Percentiles rank a stretch among this genome's conserved stretches.
Evolutionary conservation across 1,284 basidiomycete genomes (phyloP).

Genomic region (Cutaneotrichosporon cavernicola): DNA sequence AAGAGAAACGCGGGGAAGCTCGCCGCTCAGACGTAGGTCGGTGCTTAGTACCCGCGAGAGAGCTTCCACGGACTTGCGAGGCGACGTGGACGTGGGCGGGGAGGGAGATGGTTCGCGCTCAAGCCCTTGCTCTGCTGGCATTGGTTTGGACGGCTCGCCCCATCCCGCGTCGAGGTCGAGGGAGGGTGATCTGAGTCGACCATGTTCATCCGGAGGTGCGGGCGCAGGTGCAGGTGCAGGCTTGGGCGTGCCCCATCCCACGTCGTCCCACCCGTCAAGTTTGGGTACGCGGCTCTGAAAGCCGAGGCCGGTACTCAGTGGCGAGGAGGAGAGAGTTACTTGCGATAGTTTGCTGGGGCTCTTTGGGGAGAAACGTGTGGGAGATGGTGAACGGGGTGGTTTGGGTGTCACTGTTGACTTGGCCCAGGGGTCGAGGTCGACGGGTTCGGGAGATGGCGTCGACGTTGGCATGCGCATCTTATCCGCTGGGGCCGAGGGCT

Average conservation of each 20-base stretch:
- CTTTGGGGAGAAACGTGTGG: not conserved
- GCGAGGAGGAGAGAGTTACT: not conserved
- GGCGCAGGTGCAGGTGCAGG: not conserved
- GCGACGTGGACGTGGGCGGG: conserved; percentile 6
- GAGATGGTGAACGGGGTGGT: not conserved
- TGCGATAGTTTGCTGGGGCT: conserved; percentile 3
- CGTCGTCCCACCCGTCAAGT: conserved; percentile 9
- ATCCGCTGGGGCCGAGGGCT: not conserved
- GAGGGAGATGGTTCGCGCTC: conserved; percentile 8
- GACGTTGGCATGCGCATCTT: conserved; percentile 12
- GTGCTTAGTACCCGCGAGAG: not conserved
- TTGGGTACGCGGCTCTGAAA: conserved; percentile 3
- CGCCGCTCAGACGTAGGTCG: not conserved
- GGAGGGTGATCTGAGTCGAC: not conserved
- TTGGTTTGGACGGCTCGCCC: not conserved
- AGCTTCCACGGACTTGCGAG: conserved; percentile 11
- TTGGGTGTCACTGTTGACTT: conserved; percentile 11
- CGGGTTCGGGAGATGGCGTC: conserved; percentile 16
- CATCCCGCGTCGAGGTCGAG: conserved; percentile 6
- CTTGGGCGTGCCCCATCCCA: conserved; percentile 7
- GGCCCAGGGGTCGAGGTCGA: conserved; percentile 24
- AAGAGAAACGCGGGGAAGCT: conserved; percentile 9
- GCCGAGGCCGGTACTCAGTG: not conserved
- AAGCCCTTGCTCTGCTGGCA: not conserved
- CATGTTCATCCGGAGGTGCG: not conserved